Conservation (phyloP, 176 grass and related monocot genomes). For the Eragrostis nindensis region DNA sequence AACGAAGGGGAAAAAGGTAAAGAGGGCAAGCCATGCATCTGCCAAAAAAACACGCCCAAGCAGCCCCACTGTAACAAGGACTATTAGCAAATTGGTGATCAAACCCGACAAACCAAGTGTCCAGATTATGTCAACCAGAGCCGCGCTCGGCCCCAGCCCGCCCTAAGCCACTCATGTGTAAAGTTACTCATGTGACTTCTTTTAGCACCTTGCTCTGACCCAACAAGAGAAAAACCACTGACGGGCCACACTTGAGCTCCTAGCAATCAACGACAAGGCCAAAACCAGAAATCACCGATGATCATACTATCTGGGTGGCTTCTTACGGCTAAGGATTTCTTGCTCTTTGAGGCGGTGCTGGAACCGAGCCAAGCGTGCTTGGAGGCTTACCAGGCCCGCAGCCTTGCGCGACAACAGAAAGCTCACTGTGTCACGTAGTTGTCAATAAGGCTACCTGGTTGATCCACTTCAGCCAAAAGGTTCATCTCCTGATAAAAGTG, state of each 20-base stretch:
- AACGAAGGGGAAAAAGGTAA: constrained; percentile 28
- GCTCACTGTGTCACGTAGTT: constrained; percentile 93
- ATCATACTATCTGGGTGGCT: constrained; percentile 53
- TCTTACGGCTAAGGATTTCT: constrained; percentile 94
- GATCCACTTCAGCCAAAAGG: constrained; percentile 97
- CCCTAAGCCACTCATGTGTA: constrained; percentile 20
- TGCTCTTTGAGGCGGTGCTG: constrained; percentile 96
- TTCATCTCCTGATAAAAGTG: constrained; percentile 83
- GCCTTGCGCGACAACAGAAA: constrained; percentile 95
- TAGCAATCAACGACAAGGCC: background rate
- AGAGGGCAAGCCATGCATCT: constrained; percentile 47
- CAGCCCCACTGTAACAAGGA: constrained; percentile 38
- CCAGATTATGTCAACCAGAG: constrained; percentile 22
- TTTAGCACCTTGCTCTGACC: constrained; percentile 21
- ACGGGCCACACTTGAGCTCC: constrained; percentile 2
- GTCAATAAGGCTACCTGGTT: constrained; percentile 93
- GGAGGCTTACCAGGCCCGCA: constrained; percentile 88
- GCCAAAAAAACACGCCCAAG: constrained; percentile 46
- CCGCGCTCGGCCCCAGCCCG: background rate
- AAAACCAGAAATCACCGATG: background rate
- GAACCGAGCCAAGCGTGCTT: constrained; percentile 85
- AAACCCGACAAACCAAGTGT: constrained; percentile 35
- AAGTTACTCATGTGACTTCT: constrained; percentile 3
- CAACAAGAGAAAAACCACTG: background rate
- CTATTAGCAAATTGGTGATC: constrained; percentile 43